Percentiles rank a stretch among this genome's conserved stretches.
phyloP scores from a whole-genome alignment of 768 basidiomycete species.

The Polyporus arcularius region DNA sequence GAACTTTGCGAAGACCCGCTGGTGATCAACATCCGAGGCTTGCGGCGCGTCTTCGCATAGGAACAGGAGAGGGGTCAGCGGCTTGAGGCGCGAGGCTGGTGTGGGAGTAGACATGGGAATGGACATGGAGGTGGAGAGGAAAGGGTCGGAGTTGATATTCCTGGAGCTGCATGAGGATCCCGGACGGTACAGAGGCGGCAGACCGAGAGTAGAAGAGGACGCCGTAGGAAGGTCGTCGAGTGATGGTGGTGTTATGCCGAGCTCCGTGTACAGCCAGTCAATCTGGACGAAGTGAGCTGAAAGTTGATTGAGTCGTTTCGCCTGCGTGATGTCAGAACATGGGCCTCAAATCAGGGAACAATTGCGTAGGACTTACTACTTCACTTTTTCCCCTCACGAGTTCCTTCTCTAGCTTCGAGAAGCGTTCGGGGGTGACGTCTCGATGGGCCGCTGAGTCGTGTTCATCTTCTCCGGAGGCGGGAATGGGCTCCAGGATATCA shows the following conservation, averaged over 20 bases:
- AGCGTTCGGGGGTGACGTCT: slow-evolving; percentile 81
- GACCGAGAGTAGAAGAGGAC: slow-evolving; percentile 35
- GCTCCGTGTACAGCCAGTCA: slow-evolving; percentile 80
- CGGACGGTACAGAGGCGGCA: slow-evolving; percentile 32
- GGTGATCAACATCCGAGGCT: slow-evolving; percentile 47
- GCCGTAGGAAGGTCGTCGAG: slow-evolving; percentile 44
- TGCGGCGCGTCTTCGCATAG: slow-evolving; percentile 11
- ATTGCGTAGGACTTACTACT: slow-evolving; percentile 54
- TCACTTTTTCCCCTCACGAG: slow-evolving; percentile 85
- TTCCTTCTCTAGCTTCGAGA: slow-evolving; percentile 81
- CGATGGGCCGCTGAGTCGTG: slow-evolving; percentile 44
- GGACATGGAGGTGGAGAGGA: slow-evolving; percentile 32
- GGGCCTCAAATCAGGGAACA: background rate
- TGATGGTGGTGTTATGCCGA: slow-evolving; percentile 69
- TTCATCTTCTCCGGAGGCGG: slow-evolving; percentile 45
- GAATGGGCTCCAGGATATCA: slow-evolving; percentile 54
- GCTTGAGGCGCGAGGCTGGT: slow-evolving; percentile 28
- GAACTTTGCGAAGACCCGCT: slow-evolving; percentile 62
- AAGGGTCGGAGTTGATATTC: slow-evolving; percentile 33
- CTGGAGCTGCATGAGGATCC: slow-evolving; percentile 34
- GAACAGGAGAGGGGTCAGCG: slow-evolving; percentile 41
- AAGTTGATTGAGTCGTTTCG: slow-evolving; percentile 66
- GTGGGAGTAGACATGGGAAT: slow-evolving; percentile 39
- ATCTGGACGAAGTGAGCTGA: slow-evolving; percentile 70
- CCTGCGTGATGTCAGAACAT: slow-evolving; percentile 38